Evolutionary conservation across 768 basidiomycete genomes (phyloP), one percentile per base, ranked within the genome.

Genomic region (Mycena kentingensis): DNA sequence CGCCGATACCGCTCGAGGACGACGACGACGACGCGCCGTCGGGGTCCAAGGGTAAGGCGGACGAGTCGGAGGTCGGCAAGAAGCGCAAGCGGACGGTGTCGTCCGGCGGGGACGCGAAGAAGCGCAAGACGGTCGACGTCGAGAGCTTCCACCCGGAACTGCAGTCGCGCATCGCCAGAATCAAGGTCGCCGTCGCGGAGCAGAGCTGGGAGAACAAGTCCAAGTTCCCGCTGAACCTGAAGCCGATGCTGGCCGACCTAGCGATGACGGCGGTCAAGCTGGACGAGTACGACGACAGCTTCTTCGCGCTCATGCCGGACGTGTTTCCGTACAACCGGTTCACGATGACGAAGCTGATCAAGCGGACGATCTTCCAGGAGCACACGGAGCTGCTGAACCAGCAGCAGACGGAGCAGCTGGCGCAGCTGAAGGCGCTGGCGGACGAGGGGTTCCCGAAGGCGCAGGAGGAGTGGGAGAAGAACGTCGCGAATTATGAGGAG

Each of bases 261-360:
- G 91, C 93, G 0, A 64, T 90, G 32, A 78, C 84, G 44, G 95
- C 96, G 0, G 83, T 96, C 62, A 74, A 79, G 24, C 77, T 90
- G n/a, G 89, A 86, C 67, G 85, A 95, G 65, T 97, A 96, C 69
- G 88, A 92, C 55, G 94, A 96, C 16, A 82, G 89, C 61, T 96
- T 96, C 68, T 98, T 96, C 72, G 86, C 83, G 61, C 75, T 88
- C 18, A 88, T 98, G 83, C 92, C 95, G 0, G 77, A 71, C 21
- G 67, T 96, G 32, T 93, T 98, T 62, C 93, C 93, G 0, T 98
- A 98, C 65, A 99, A 99, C 73, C 85, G 87, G 58, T 99, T 90
- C 67, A 96, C 92, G 0, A 93, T 98, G 86, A 88, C 80, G 89
- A 98, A 97, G 85, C 80, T 98, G 39, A 89, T 94, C 68, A 93